These are phyloP conservation scores for Aspergillus cavernicola DNA, from an alignment of 495 filamentous ascomycete genomes.

Conservation along the genomic window DNA sequence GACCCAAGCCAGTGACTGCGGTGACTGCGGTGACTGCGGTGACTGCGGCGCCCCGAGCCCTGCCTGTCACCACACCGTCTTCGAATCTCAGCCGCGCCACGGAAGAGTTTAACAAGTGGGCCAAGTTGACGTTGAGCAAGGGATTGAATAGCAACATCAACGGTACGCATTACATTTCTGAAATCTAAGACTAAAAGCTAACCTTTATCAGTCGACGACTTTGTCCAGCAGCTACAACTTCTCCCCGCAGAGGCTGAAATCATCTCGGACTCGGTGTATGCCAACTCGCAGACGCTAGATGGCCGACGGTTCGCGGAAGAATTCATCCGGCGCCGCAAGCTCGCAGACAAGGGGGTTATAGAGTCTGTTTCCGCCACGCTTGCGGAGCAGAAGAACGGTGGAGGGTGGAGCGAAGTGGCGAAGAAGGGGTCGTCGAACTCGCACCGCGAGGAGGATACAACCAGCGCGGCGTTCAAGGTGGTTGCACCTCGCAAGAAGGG, in stretches of 20 bases:
- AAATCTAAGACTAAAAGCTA: not conserved
- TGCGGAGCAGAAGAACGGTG: constrained; percentile 44
- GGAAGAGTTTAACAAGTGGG: constrained; percentile 94
- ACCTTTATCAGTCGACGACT: constrained; percentile 65
- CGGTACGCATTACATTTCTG: constrained; percentile 34
- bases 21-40: constrained; percentile 19
- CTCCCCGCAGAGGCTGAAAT: constrained; percentile 75
- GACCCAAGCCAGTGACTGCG: constrained; percentile 39
- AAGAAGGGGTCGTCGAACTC: constrained; percentile 70
- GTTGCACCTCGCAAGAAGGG: constrained; percentile 93
- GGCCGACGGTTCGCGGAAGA: constrained; percentile 91
- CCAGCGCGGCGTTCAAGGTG: constrained; percentile 73
- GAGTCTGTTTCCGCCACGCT: constrained; percentile 44
- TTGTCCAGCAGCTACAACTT: constrained; percentile 67
- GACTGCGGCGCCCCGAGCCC: constrained; percentile 28
- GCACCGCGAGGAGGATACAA: constrained; percentile 47
- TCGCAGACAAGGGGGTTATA: constrained; percentile 84
- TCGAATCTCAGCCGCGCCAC: constrained; percentile 55
- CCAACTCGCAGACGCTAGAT: constrained; percentile 79
- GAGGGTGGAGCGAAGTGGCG: constrained; percentile 96
- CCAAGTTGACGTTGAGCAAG: constrained; percentile 64
- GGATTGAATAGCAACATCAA: constrained; percentile 59
- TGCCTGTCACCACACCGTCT: constrained; percentile 34
- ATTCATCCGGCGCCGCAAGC: constrained; percentile 85
- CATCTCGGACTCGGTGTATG: constrained; percentile 86